Base-by-base conservation (phyloP, 805 yeast genomes). In the Hyphopichia homilentoma region DNA sequence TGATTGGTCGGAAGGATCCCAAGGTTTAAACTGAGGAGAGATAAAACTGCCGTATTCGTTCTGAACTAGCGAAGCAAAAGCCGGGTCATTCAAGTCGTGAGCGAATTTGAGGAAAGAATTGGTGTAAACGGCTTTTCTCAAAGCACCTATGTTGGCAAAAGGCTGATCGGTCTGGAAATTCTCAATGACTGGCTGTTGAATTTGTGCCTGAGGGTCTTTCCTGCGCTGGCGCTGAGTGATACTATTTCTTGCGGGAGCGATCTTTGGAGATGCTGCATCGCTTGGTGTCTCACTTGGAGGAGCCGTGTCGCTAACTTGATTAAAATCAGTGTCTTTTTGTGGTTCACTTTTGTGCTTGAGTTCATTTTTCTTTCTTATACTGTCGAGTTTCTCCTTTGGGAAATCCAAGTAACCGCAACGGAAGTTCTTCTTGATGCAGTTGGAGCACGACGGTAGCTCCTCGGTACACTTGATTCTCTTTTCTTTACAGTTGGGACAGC, bases 401-500 rank as follows among this genome's bases (percentile, higher is more conserved):
- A 62, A 66, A 37, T 65, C 70, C 19, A 64, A 37, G 37, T 66
- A 66, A 1, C 72, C 70, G 46, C 72, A 66, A 6, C 65, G 50
- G 37, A 48, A 50, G 19, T 55, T 47, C 39, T 60, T 66, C 39
- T 59, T 59, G 12, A 56, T 36, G 41, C 71, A 65, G 40, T 66
- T 65, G 14, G 33, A 43, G 35, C 72, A 66, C 12, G 58, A 44
- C 6, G 72, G 72, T 9, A 66, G 52, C 33, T 66, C 70, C 36
- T 66, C 72, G 3, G 63, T 43, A 35, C 71, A 66, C 37, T 65
- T 66, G 45, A 66, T 64, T 40, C 72, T 47, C 36, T 60, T 65
- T 14, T 60, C 57, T 31, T 64, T 59, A 46, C 72, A 66, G 43
- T 65, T 66, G 5, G 72, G 70, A 35, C 71, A 66, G 7, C 68